Base-by-base conservation (phyloP, 345 rosid genomes). In the Lenwebbia sp. region DNA sequence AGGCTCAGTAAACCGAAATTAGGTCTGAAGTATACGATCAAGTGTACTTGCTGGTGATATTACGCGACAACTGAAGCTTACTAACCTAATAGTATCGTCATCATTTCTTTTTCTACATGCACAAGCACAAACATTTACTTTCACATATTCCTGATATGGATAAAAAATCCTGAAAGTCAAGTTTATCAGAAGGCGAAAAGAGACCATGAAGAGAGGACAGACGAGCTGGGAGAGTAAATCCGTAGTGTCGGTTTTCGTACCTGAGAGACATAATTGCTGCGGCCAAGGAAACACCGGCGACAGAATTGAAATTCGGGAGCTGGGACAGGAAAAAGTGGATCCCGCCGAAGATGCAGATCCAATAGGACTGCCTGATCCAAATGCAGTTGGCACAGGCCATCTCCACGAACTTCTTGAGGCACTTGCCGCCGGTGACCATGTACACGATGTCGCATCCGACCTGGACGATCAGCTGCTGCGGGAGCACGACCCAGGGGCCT, bases 341-440 rank as follows among this genome's bases (percentile, higher is more conserved):
- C 86, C 93, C 94, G 62, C 99, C 99, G 74, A 97, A 96, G 85
- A 94, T 95, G 44, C 95, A 85, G 83, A 97, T 97, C 99, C 99
- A 97, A 86, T 95, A 97, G 7, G 99, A 92, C 91, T 94, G 99
- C 87, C 90, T 90, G 86, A 93, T 89, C 5, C 90, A 92, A 5
- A 92, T 94, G 91, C 99, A 95, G 86, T 89, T 62, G 84, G 89
- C 23, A 84, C 99, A 97, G 13, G 94, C 88, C 90, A 95, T 93
- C 82, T 97, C 98, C 90, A 93, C 75, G 90, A 97, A 96, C 90
- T 95, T 91, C 90, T 95, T 95, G 13, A 97, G 85, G 86, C 99
- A 95, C 88, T 97, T 94, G 55, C 99, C 99, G n/a, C 99, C 99
- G 0, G 99, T 97, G 33, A 97, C 99, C 98, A 97, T 97, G 93